A percentile compares a stretch with the other conserved stretches of the same genome.
These are phyloP conservation scores for Spathaspora gorwiae DNA, from an alignment of 805 yeast genomes.

Conservation along the genomic window DNA sequence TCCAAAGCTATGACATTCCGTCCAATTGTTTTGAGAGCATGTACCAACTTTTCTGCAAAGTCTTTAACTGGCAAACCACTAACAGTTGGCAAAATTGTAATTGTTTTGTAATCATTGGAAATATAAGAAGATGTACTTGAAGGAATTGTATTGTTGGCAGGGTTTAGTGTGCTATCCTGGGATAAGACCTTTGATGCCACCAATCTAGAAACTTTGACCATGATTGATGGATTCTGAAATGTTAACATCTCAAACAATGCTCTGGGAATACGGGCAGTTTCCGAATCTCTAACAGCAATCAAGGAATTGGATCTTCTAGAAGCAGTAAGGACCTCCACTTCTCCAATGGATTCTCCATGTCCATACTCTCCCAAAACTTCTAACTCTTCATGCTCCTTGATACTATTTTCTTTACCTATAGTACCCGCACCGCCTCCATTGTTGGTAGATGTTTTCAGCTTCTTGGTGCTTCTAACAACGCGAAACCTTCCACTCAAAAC, in stretches of 20 bases:
- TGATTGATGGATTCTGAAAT: conserved; percentile 78
- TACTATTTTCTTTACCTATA: conserved; percentile 7
- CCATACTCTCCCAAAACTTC: conserved; percentile 72
- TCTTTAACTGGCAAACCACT: conserved; percentile 81
- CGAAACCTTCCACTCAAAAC: conserved; percentile 86
- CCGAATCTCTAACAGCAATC: conserved; percentile 89
- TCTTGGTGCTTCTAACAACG: conserved; percentile 37
- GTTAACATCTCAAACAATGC: conserved; percentile 82
- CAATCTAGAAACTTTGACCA: conserved; percentile 82
- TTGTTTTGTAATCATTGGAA: conserved; percentile 63
- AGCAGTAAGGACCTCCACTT: conserved; percentile 87
- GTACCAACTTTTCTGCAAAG: conserved; percentile 69
- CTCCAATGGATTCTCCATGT: conserved; percentile 93
- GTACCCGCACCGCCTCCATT: conserved; percentile 4
- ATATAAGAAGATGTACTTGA: conserved; percentile 21
- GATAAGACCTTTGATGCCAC: conserved; percentile 58
- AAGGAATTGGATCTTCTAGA: conserved; percentile 63
- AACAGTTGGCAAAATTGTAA: conserved; percentile 77
- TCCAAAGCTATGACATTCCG: conserved; percentile 74
- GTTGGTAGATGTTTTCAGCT: conserved; percentile 14
- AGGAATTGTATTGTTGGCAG: conserved; percentile 6
- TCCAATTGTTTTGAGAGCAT: conserved; percentile 70
- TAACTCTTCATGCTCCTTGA: conserved; percentile 14
- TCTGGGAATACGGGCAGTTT: conserved; percentile 88
- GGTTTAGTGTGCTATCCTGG: conserved; percentile 2